These are phyloP conservation scores for Fusarium oligoseptatum DNA, from an alignment of 2,329 filamentous ascomycete species.

Conservation along the genomic window DNA sequence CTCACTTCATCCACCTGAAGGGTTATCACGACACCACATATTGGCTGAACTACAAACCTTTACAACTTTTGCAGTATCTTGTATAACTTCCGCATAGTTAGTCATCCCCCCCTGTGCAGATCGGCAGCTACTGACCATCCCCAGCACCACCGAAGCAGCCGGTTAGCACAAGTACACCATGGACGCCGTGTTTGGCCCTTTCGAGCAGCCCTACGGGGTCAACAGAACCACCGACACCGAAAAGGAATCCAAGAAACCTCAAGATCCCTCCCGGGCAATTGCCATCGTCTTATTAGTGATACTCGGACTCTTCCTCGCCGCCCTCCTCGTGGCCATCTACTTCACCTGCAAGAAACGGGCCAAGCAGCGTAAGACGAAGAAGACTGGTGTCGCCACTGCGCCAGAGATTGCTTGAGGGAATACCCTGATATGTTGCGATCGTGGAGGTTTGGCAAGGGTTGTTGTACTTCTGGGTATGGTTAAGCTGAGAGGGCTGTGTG, in stretches of 20 bases:
- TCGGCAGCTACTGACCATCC: background rate
- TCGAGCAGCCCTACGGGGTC: background rate
- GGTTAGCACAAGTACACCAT: constrained; percentile 7
- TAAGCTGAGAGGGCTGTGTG: background rate
- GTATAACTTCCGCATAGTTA: constrained; percentile 5
- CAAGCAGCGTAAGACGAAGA: constrained; percentile 12
- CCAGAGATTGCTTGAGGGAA: constrained; percentile 10
- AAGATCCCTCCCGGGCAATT: constrained; percentile 12
- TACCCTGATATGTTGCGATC: too few species aligned
- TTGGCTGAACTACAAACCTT: background rate
- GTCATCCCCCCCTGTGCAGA: background rate
- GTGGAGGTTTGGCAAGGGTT: background rate
- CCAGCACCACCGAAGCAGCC: background rate
- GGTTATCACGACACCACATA: background rate
- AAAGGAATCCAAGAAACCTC: background rate
- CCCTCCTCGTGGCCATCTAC: constrained; percentile 12
- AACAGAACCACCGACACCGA: constrained; percentile 4
- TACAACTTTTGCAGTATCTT: background rate
- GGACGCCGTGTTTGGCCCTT: constrained; percentile 20
- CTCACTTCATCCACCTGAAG: constrained; percentile 6
- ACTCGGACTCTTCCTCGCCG: constrained; percentile 15
- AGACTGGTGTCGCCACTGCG: constrained; percentile 12
- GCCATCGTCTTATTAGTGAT: constrained; percentile 23
- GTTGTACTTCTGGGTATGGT: background rate
- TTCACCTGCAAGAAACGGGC: constrained; percentile 16